Evolutionary conservation across 805 yeast genomes (phyloP).

Genomic region (Saturnispora diversa): DNA sequence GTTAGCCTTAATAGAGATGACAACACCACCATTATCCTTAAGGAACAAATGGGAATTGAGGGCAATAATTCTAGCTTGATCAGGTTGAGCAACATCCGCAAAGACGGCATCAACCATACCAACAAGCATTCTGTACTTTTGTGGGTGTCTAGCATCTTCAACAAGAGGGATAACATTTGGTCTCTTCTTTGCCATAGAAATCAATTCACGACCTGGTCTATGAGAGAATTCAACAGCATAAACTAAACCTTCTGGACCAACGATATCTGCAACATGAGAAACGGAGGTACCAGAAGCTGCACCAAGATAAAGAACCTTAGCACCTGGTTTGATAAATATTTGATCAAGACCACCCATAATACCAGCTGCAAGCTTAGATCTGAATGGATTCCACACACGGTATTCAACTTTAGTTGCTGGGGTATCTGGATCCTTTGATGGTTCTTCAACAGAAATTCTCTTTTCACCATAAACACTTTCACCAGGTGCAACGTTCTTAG

Average conservation of each 20-base stretch:
- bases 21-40: conserved; percentile 97
- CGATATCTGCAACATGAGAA: conserved; percentile 95
- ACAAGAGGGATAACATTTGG: conserved; percentile 98
- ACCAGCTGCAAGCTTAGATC: conserved; percentile 99
- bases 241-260: conserved; percentile 98
- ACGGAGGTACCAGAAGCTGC: conserved; percentile 99
- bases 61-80: conserved; percentile 99
- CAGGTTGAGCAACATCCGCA: conserved; percentile 99
- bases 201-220: conserved; percentile 99
- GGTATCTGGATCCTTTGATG: conserved; percentile 77
- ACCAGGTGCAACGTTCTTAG: conserved; percentile 97
- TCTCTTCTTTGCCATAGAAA: conserved; percentile 99
- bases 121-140: conserved; percentile 96
- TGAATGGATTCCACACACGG: conserved; percentile 99
- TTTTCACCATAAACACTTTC: conserved; percentile 98
- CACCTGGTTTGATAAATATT: conserved; percentile 95
- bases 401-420: conserved; percentile 93
- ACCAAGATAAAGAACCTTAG: conserved; percentile 94
- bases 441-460: conserved; percentile 89
- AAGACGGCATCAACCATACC: conserved; percentile 99
- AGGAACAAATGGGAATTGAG: conserved; percentile 96
- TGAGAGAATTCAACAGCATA: conserved; percentile 99
- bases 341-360: conserved; percentile 99
- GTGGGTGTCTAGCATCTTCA: conserved; percentile 99
- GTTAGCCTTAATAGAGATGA: conserved; percentile 98